Evolutionary conservation across 2,329 filamentous ascomycete genomes (phyloP).

Genomic region (Aspergillus pseudoglaucus): DNA sequence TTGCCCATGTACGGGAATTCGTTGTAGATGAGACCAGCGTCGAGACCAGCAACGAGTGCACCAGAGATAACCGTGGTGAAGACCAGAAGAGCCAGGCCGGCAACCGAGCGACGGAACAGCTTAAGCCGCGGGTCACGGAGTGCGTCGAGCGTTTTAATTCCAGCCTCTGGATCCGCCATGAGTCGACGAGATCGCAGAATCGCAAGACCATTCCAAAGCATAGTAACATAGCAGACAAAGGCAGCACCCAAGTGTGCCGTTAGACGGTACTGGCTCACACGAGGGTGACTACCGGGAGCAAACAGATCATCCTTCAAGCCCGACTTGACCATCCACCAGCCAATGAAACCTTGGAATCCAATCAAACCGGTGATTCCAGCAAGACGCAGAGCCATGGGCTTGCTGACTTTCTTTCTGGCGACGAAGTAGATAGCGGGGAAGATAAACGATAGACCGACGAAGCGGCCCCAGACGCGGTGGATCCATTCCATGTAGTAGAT

Average conservation of each 20-base stretch:
- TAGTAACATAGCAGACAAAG: slow-evolving; percentile 87
- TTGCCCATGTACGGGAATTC: slow-evolving; percentile 94
- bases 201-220: slow-evolving; percentile 81
- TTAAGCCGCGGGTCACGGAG: slow-evolving; percentile 63
- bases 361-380: slow-evolving; percentile 81
- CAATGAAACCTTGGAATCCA: slow-evolving; percentile 88
- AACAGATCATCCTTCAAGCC: slow-evolving; percentile 95
- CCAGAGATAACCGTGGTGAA: slow-evolving; percentile 92
- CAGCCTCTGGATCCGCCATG: slow-evolving; percentile 59
- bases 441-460: slow-evolving; percentile 85
- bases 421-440: slow-evolving; percentile 85
- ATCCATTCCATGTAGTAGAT: slow-evolving; percentile 99
- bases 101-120: slow-evolving; percentile 66
- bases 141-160: slow-evolving; percentile 53
- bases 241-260: slow-evolving; percentile 84
- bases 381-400: slow-evolving; percentile 69
- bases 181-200: slow-evolving; percentile 73
- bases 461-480: slow-evolving; percentile 86
- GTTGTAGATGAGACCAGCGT: slow-evolving; percentile 97
- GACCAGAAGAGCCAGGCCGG: slow-evolving; percentile 65
- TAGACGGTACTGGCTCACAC: slow-evolving; percentile 90
- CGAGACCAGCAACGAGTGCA: slow-evolving; percentile 85
- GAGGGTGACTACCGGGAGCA: slow-evolving; percentile 78
- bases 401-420: slow-evolving; percentile 68
- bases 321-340: slow-evolving; percentile 99